Percentiles rank a stretch among this genome's conserved stretches.
These are phyloP conservation scores for Xerocomus spinulosus DNA, from an alignment of 768 basidiomycete genomes.

Conservation along the genomic window DNA sequence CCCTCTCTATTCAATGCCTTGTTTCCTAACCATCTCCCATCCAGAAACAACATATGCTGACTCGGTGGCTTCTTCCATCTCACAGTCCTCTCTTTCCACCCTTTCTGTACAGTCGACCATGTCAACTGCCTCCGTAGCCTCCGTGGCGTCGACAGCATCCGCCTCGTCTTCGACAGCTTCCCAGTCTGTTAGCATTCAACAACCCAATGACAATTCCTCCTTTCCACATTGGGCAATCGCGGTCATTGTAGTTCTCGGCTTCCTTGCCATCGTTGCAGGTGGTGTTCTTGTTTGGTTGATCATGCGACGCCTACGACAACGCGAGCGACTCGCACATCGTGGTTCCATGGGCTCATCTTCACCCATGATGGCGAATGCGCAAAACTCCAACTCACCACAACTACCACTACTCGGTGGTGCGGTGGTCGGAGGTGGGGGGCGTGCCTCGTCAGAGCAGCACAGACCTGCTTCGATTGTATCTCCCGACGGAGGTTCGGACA, in stretches of 20 bases:
- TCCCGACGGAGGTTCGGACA: constrained; percentile 74
- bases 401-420: constrained; percentile 45
- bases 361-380: constrained; percentile 75
- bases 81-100: constrained; percentile 31
- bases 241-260: constrained; percentile 80
- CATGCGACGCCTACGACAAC: constrained; percentile 60
- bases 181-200: constrained; percentile 45
- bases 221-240: constrained; percentile 93
- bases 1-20: background rate
- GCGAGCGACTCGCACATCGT: constrained; percentile 49
- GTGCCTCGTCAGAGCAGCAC: constrained; percentile 30
- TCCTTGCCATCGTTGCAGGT: constrained; percentile 71
- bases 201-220: constrained; percentile 27
- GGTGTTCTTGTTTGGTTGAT: constrained; percentile 70
- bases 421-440: constrained; percentile 31
- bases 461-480: constrained; percentile 40
- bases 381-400: constrained; percentile 37
- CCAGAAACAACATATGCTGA: constrained; percentile 75
- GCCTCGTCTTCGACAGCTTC: constrained; percentile 19
- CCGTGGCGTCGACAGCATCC: constrained; percentile 37
- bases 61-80: constrained; percentile 56
- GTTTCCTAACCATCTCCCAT: constrained; percentile 7
- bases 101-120: constrained; percentile 33
- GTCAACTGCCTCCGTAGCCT: constrained; percentile 36
- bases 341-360: constrained; percentile 76